Percentiles rank a stretch among this genome's conserved stretches.
Evolutionary conservation across 768 basidiomycete genomes (phyloP).

Genomic region (Lepiota brunneoincarnata): DNA sequence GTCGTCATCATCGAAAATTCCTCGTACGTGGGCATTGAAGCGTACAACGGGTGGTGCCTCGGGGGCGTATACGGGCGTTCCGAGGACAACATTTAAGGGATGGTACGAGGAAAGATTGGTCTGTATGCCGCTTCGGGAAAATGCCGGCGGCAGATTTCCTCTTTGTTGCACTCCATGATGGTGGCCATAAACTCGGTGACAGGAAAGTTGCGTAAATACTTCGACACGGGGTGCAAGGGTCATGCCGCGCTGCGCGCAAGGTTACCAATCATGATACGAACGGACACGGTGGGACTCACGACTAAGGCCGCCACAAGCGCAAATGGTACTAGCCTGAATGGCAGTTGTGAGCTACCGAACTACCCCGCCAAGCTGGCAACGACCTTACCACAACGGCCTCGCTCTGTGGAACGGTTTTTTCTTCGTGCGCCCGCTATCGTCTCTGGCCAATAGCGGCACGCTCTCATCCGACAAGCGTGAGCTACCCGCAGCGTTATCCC

Average conservation of each 20-base stretch:
- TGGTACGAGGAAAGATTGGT: no score
- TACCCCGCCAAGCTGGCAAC: no score
- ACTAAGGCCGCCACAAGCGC: constrained; percentile 62
- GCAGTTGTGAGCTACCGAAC: no score
- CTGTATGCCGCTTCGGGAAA: constrained; percentile 17
- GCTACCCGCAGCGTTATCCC: no score
- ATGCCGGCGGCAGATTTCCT: constrained; percentile 24
- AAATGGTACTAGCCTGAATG: constrained; percentile 72
- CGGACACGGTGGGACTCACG: constrained; percentile 41
- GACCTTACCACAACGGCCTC: constrained; percentile 43
- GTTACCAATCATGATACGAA: constrained; percentile 12
- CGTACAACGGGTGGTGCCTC: constrained; percentile 11
- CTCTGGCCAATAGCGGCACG: not conserved
- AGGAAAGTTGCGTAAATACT: constrained; percentile 77
- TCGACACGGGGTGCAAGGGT: constrained; percentile 79
- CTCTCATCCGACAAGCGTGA: not conserved
- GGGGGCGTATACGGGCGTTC: constrained; percentile 14
- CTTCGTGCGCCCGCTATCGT: not conserved
- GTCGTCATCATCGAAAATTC: constrained; percentile 12
- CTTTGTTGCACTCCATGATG: constrained; percentile 5
- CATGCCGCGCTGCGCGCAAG: constrained; percentile 68
- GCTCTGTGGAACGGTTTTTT: constrained; percentile 53
- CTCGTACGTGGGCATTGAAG: not conserved
- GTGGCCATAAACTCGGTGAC: constrained; percentile 46
- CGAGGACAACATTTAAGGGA: constrained; percentile 8